Conservation (phyloP, 1,284 basidiomycete species). For the Papiliotrema fonsecae region DNA sequence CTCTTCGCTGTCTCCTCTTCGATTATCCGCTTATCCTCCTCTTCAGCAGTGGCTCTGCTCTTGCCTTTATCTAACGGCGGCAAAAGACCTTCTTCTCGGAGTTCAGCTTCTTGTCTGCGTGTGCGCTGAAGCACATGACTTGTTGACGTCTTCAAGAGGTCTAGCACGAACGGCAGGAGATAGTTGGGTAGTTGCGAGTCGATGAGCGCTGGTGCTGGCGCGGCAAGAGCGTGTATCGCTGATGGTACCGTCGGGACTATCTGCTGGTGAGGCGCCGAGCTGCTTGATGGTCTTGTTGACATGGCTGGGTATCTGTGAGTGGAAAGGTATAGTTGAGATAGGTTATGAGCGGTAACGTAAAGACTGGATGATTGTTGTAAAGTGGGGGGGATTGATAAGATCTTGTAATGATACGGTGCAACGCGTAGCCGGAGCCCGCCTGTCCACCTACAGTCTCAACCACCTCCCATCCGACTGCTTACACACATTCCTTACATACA, state of each 20-base stretch:
- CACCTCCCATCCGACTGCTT: neutral
- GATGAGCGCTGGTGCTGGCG: conserved; percentile 51
- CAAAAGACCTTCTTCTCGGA: conserved; percentile 28
- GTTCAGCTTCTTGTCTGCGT: conserved; percentile 35
- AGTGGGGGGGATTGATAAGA: neutral
- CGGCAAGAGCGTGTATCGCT: conserved; percentile 41
- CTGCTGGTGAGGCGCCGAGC: conserved; percentile 25
- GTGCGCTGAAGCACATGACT: conserved; percentile 61
- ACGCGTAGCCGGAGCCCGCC: too few species aligned
- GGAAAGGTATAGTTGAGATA: too few species aligned
- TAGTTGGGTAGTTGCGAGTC: conserved; percentile 77
- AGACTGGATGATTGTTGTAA: neutral
- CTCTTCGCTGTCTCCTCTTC: conserved; percentile 65
- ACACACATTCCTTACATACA: neutral
- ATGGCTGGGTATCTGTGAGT: conserved; percentile 15
- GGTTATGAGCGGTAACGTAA: neutral
- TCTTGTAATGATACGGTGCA: too few species aligned
- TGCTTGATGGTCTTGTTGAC: conserved; percentile 36
- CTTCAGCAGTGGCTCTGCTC: conserved; percentile 18
- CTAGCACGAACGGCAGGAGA: conserved; percentile 74
- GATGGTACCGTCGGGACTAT: conserved; percentile 35
- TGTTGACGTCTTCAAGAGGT: conserved; percentile 65
- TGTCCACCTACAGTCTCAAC: too few species aligned
- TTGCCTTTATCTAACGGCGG: conserved; percentile 51
- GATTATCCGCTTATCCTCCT: conserved; percentile 49